Percentiles rank a stretch among this genome's conserved stretches.
Evolutionary conservation across 352 stramenopile species (phyloP).

Genomic region (Hyaloperonospora brassicae): DNA sequence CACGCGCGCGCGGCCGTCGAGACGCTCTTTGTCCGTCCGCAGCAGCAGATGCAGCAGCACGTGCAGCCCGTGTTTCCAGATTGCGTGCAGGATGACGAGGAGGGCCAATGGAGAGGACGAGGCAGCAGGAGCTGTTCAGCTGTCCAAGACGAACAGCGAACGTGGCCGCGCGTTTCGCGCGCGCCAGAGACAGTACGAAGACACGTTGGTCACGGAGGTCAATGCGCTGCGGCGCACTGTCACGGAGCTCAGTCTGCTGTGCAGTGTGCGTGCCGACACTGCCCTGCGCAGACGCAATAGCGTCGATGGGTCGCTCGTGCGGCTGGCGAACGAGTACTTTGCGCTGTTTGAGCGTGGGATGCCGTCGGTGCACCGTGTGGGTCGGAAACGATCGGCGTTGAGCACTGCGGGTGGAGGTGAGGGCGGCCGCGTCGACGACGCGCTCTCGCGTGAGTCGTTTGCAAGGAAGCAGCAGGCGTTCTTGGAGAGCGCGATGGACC

Average conservation of each 20-base stretch:
- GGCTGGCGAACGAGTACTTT: slow-evolving; percentile 40
- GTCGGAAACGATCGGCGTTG: slow-evolving; percentile 29
- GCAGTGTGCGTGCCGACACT: slow-evolving; percentile 33
- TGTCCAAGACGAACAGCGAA: slow-evolving; percentile 59
- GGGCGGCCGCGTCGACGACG: not conserved
- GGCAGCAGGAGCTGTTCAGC: slow-evolving; percentile 6
- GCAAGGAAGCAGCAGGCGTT: slow-evolving; percentile 29
- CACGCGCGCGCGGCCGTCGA: no score
- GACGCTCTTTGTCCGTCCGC: no score
- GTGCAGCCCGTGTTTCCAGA: no score
- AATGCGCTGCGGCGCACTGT: slow-evolving; percentile 37
- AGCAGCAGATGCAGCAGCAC: no score
- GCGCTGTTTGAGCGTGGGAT: slow-evolving; percentile 40
- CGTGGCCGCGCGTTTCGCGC: slow-evolving; percentile 51
- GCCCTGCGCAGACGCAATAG: slow-evolving; percentile 27
- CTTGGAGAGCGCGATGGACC: slow-evolving; percentile 31
- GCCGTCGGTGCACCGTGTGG: slow-evolving; percentile 13
- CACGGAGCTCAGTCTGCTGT: slow-evolving; percentile 36
- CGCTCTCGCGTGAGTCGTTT: slow-evolving; percentile 1
- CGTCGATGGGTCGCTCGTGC: slow-evolving; percentile 35
- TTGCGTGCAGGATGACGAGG: no score
- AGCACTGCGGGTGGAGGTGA: slow-evolving; percentile 5
- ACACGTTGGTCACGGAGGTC: slow-evolving; percentile 30
- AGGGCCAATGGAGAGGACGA: not conserved
- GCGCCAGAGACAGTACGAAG: slow-evolving; percentile 43